These are phyloP conservation scores for Rhodotorula diobovata DNA, from an alignment of 768 basidiomycete genomes.

Conservation along the genomic window DNA sequence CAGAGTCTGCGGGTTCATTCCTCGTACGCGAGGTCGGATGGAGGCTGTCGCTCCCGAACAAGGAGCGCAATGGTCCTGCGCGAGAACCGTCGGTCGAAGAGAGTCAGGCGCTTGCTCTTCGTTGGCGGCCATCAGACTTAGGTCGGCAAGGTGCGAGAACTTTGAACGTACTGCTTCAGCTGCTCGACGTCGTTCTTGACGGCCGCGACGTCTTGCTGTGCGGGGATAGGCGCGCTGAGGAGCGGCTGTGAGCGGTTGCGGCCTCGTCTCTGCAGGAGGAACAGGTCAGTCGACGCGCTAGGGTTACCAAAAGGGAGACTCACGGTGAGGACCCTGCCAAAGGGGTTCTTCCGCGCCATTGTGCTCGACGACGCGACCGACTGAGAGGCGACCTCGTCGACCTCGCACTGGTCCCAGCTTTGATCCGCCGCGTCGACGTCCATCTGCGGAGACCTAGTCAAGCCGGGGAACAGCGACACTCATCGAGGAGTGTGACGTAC, in stretches of 20 bases:
- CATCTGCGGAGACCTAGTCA: no score
- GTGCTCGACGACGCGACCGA: neutral
- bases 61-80: neutral
- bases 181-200: constrained; percentile 12
- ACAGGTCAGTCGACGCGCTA: no score
- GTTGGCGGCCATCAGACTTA: no score
- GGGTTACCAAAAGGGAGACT: no score
- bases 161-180: neutral
- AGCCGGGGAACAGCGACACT: no score
- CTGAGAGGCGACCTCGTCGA: neutral
- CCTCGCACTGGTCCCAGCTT: neutral
- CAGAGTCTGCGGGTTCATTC: no score
- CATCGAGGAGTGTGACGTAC: no score
- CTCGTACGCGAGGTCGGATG: neutral
- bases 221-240: neutral
- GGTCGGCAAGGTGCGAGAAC: no score
- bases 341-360: neutral
- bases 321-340: neutral
- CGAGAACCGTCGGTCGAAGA: no score
- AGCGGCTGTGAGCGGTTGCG: neutral
- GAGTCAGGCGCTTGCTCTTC: no score
- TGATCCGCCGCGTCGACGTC: neutral
- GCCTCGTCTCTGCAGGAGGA: neutral
- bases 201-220: neutral
- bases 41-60: neutral